Evolutionary conservation across 192 early-diverging fungal genomes (phyloP).

Genomic region (Geosiphon pyriformis): DNA sequence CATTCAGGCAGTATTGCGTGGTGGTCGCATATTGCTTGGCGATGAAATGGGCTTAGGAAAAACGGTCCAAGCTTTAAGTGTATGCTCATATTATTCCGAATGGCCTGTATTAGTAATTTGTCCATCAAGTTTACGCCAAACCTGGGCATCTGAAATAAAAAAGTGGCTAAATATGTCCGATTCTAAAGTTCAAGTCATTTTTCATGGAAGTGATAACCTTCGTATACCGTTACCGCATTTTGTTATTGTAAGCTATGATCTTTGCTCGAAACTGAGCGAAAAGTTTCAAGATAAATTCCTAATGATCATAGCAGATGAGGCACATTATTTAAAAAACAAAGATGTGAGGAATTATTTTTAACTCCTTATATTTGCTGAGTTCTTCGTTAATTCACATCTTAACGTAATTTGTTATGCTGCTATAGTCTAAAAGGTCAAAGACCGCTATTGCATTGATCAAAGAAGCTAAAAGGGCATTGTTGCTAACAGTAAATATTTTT

Average conservation of each 20-base stretch:
- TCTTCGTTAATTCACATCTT: neutral
- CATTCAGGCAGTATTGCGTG: slow-evolving; percentile 13
- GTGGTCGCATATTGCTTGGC: slow-evolving; percentile 34
- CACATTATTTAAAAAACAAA: slow-evolving; percentile 42
- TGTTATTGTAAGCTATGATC: slow-evolving; percentile 39
- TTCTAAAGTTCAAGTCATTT: slow-evolving; percentile 23
- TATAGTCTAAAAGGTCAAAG: slow-evolving; percentile 40
- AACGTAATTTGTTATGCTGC: neutral
- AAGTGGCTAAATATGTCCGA: slow-evolving; percentile 39
- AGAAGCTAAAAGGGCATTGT: neutral
- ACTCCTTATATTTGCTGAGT: neutral
- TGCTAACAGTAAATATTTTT: slow-evolving; percentile 9
- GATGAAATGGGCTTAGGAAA: slow-evolving; percentile 45
- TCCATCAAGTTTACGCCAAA: slow-evolving; percentile 34
- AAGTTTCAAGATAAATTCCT: slow-evolving; percentile 25
- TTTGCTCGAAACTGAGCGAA: slow-evolving; percentile 19
- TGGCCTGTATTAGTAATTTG: slow-evolving; percentile 48
- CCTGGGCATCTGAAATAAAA: slow-evolving; percentile 40
- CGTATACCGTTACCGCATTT: slow-evolving; percentile 21
- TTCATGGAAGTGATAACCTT: slow-evolving; percentile 1
- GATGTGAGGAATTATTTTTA: slow-evolving; percentile 25
- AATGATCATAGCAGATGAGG: slow-evolving; percentile 40
- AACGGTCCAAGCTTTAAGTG: slow-evolving; percentile 40
- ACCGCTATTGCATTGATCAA: slow-evolving; percentile 31
- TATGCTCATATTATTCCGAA: slow-evolving; percentile 32